These are phyloP conservation scores for Fraxinus paxiana DNA, from an alignment of 305 asterid genomes.

Conservation along the genomic window DNA sequence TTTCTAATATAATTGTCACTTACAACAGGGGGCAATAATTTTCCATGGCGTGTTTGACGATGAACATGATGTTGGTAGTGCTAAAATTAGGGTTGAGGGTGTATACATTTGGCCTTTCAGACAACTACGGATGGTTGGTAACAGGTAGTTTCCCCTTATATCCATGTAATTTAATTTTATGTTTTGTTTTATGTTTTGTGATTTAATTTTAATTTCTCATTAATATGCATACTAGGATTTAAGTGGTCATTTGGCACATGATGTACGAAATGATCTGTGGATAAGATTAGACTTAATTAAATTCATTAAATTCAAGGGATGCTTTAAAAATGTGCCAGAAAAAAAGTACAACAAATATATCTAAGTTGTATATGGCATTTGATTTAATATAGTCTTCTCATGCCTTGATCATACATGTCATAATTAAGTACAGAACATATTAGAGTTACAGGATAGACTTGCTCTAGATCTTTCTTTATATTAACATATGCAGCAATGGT, in stretches of 20 bases:
- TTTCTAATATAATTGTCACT: constrained; percentile 24
- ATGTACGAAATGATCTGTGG: not conserved
- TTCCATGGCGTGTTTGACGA: constrained; percentile 90
- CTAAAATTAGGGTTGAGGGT: constrained; percentile 91
- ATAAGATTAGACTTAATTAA: not conserved
- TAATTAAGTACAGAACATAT: not conserved
- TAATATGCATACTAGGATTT: not conserved
- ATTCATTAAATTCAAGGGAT: not conserved
- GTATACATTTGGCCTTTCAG: constrained; percentile 99
- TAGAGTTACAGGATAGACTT: not conserved
- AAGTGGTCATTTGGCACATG: not conserved
- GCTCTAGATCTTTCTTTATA: not conserved
- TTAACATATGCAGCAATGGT: not conserved
- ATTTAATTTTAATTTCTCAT: not conserved
- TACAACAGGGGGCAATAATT: constrained; percentile 70
- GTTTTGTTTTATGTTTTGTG: not conserved
- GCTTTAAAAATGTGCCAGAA: not conserved
- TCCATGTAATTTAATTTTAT: not conserved
- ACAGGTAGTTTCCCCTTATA: constrained; percentile 50
- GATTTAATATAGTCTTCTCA: not conserved
- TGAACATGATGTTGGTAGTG: constrained; percentile 65
- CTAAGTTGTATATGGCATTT: not conserved
- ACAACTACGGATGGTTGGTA: constrained; percentile 92
- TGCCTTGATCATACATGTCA: not conserved
- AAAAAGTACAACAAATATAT: not conserved